These are phyloP conservation scores for Chamaecrista fasciculata DNA, from an alignment of 306 rosid genomes.

Conservation along the genomic window DNA sequence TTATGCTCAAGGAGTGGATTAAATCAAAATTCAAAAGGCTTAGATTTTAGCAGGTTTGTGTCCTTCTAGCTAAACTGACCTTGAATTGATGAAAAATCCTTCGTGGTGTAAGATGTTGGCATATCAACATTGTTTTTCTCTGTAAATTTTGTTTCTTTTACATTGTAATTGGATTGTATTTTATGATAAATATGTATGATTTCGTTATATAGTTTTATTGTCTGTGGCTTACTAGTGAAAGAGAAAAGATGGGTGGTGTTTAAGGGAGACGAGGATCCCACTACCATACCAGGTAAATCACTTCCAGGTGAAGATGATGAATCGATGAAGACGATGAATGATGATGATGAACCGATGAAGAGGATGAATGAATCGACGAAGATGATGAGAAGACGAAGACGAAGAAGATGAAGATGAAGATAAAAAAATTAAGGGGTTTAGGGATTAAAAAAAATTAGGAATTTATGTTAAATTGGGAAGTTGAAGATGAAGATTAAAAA, in stretches of 20 bases:
- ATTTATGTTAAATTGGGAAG: too few species aligned
- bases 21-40: background rate
- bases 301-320: conserved; percentile 7
- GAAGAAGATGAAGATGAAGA: too few species aligned
- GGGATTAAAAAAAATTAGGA: too few species aligned
- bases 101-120: conserved; percentile 16
- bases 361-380: too few species aligned
- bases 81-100: conserved; percentile 6
- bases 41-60: background rate
- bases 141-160: background rate
- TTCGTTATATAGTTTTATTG: conserved; percentile 17
- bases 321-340: too few species aligned
- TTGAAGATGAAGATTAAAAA: too few species aligned
- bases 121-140: conserved; percentile 10
- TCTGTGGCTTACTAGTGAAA: conserved; percentile 60
- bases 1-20: background rate
- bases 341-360: too few species aligned
- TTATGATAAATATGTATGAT: conserved; percentile 25
- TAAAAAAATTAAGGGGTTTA: too few species aligned
- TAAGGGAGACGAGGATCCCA: conserved; percentile 90
- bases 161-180: background rate
- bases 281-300: conserved; percentile 77
- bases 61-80: background rate
- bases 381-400: too few species aligned
- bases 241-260: conserved; percentile 97